Evolutionary conservation across 345 rosid species (phyloP).

Genomic region (Pseudoturritis turrita): DNA sequence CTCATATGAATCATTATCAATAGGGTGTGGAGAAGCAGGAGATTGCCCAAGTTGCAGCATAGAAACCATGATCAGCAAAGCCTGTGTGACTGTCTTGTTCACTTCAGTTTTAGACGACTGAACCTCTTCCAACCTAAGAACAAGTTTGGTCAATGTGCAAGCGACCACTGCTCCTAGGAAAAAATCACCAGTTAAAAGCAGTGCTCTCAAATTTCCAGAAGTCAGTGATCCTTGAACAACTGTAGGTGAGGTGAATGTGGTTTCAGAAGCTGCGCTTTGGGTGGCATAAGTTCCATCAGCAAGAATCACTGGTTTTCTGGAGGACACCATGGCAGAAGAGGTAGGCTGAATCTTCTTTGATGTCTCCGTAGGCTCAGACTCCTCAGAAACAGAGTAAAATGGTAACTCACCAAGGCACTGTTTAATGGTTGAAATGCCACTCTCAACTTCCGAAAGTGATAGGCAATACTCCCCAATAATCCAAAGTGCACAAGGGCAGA

Average conservation of each 20-base stretch:
- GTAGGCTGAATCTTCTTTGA: constrained; percentile 54
- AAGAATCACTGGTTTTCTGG: constrained; percentile 80
- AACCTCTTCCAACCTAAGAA: constrained; percentile 91
- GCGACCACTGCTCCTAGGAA: constrained; percentile 98
- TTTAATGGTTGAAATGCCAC: constrained; percentile 70
- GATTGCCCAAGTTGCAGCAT: constrained; percentile 96
- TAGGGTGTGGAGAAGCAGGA: constrained; percentile 81
- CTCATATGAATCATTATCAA: constrained; percentile 88
- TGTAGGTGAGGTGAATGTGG: constrained; percentile 74
- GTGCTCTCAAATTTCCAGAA: constrained; percentile 77
- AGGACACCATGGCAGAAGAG: constrained; percentile 56
- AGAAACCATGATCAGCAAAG: constrained; percentile 83
- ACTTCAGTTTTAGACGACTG: constrained; percentile 78
- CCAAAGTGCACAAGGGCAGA: constrained; percentile 91
- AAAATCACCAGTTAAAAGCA: constrained; percentile 90
- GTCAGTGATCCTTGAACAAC: constrained; percentile 69
- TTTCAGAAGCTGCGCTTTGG: constrained; percentile 91
- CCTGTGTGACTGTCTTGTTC: constrained; percentile 56
- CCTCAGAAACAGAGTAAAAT: constrained; percentile 65
- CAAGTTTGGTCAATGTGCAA: constrained; percentile 85
- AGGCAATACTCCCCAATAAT: constrained; percentile 87
- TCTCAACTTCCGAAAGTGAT: constrained; percentile 83
- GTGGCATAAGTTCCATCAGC: constrained; percentile 92
- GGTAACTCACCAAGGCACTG: constrained; percentile 92
- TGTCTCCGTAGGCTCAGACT: constrained; percentile 60